A percentile compares a stretch with the other conserved stretches of the same genome.
These are phyloP conservation scores for Hortiboletus flavorubellus DNA, from an alignment of 768 basidiomycete genomes.

Conservation along the genomic window DNA sequence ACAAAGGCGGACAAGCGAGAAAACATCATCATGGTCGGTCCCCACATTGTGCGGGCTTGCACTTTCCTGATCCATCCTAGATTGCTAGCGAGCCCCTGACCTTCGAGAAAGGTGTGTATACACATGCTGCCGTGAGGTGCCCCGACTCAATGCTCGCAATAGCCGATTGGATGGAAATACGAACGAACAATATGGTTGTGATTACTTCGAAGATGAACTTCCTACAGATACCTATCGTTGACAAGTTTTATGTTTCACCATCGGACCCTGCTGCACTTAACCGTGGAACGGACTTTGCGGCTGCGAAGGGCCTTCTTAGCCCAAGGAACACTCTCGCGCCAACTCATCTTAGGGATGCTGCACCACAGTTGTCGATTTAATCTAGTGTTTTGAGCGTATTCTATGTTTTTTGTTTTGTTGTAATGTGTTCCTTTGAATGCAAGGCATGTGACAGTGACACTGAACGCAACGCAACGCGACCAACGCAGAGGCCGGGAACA, in stretches of 20 bases:
- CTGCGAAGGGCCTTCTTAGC: slow-evolving; percentile 80
- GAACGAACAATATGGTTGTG: slow-evolving; percentile 92
- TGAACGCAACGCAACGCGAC: background rate
- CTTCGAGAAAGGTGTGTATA: slow-evolving; percentile 77
- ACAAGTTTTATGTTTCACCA: slow-evolving; percentile 88
- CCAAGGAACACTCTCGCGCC: slow-evolving; percentile 42
- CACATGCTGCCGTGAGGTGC: background rate
- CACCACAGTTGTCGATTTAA: slow-evolving; percentile 21
- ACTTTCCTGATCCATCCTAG: slow-evolving; percentile 33
- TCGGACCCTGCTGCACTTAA: slow-evolving; percentile 69
- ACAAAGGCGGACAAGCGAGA: slow-evolving; percentile 93
- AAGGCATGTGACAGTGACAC: slow-evolving; percentile 2
- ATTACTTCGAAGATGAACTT: slow-evolving; percentile 96
- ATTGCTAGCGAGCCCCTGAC: slow-evolving; percentile 93
- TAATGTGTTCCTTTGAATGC: background rate
- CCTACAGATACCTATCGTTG: slow-evolving; percentile 89
- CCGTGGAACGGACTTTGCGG: slow-evolving; percentile 80
- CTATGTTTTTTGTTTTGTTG: background rate
- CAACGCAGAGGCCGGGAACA: background rate
- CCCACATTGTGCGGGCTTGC: slow-evolving; percentile 1
- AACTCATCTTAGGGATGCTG: slow-evolving; percentile 19
- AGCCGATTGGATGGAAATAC: slow-evolving; percentile 99
- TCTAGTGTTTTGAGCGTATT: background rate
- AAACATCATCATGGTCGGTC: slow-evolving; percentile 82
- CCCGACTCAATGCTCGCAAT: background rate